Conservation (phyloP, 352 stramenopile genomes). For the Thalassiosira gravida region DNA sequence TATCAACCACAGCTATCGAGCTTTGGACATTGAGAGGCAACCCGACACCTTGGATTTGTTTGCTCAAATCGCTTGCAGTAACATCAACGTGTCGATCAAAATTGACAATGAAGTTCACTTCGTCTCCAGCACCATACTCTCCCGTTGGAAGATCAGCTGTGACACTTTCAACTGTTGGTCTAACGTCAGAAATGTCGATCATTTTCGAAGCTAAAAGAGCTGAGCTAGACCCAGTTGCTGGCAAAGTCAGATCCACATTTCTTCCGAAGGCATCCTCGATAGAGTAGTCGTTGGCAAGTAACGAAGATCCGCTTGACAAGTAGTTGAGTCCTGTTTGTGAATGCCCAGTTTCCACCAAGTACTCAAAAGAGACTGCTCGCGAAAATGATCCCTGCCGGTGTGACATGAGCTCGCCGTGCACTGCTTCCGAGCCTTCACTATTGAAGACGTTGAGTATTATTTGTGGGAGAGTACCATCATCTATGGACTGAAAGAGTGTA, state of each 20-base stretch:
- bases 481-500: conserved; percentile 23
- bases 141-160: conserved; percentile 33
- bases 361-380: conserved; percentile 50
- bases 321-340: conserved; percentile 51
- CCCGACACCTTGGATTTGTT: neutral
- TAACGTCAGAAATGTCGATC: conserved; percentile 45
- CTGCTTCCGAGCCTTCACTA: conserved; percentile 10
- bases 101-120: conserved; percentile 53
- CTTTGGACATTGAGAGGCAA: conserved; percentile 53
- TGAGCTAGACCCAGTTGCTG: conserved; percentile 16
- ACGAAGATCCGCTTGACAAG: conserved; percentile 23
- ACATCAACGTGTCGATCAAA: conserved; percentile 64
- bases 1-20: conserved; percentile 41
- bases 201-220: conserved; percentile 49
- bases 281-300: conserved; percentile 51
- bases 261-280: conserved; percentile 66
- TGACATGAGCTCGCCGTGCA: conserved; percentile 45
- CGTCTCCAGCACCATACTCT: conserved; percentile 62
- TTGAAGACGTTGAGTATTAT: conserved; percentile 50
- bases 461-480: conserved; percentile 34
- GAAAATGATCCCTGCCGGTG: conserved; percentile 24
- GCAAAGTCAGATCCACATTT: conserved; percentile 43
- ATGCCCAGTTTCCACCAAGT: conserved; percentile 46
- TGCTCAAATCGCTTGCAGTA: conserved; percentile 20
- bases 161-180: conserved; percentile 46